phyloP scores from a whole-genome alignment of 2,329 filamentous ascomycete species.

The Aspergillus nomiae region DNA sequence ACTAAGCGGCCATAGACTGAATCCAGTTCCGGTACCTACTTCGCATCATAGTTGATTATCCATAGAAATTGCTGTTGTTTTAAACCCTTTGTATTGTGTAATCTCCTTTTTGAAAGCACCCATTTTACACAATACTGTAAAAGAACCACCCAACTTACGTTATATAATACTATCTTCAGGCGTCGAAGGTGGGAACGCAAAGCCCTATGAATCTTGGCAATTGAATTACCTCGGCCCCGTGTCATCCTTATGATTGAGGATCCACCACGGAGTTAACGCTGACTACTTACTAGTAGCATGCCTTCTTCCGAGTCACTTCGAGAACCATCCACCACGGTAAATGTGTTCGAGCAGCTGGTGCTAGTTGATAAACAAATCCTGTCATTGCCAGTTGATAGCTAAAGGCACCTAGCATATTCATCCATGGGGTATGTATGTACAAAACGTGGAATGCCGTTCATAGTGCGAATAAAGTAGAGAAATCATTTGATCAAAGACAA shows the following conservation, averaged over 20 bases:
- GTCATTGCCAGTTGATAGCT: not conserved
- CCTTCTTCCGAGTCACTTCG: not conserved
- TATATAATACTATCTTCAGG: not conserved
- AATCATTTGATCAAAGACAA: not conserved
- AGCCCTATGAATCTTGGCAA: not conserved
- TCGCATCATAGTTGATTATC: too few species aligned
- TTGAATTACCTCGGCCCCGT: not conserved
- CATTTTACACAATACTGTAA: not conserved
- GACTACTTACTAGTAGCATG: too few species aligned
- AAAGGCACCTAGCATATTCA: slow-evolving; percentile 2
- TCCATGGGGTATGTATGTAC: slow-evolving; percentile 8
- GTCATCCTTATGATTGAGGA: not conserved
- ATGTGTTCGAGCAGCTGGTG: not conserved
- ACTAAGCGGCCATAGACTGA: not conserved
- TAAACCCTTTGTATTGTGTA: too few species aligned
- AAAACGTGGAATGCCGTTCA: slow-evolving; percentile 3
- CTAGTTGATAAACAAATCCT: not conserved
- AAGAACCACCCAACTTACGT: not conserved
- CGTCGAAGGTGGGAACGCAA: not conserved
- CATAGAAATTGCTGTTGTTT: too few species aligned
- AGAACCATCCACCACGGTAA: not conserved
- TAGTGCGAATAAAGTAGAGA: not conserved
- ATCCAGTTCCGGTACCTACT: not conserved
- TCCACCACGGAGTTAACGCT: not conserved
- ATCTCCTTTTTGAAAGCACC: not conserved